Evolutionary conservation across 2,329 filamentous ascomycete genomes (phyloP).

Genomic region (Xylariaceae sp.): DNA sequence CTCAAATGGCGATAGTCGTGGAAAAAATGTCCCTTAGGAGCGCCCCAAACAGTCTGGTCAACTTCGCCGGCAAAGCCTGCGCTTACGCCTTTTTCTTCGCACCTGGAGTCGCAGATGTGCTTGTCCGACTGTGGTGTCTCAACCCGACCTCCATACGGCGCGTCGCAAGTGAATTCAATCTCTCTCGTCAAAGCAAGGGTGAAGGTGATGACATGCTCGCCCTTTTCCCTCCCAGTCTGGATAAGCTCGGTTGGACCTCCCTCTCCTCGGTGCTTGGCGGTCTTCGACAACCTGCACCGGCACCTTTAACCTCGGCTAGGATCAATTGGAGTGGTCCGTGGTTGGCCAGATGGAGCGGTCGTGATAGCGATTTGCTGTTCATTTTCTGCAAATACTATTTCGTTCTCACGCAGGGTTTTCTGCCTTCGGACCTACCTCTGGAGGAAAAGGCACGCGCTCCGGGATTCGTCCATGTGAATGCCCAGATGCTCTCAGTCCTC

Average conservation of each 20-base stretch:
- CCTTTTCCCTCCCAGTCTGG: constrained; percentile 63
- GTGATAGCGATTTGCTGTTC: constrained; percentile 85
- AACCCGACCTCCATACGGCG: constrained; percentile 64
- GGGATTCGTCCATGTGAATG: constrained; percentile 73
- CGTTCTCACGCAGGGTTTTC: constrained; percentile 68
- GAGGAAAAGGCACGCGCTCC: constrained; percentile 60
- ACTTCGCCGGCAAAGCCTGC: constrained; percentile 84
- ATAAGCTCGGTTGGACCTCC: constrained; percentile 52
- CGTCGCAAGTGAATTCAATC: constrained; percentile 61
- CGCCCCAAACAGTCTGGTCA: constrained; percentile 59
- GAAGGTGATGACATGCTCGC: constrained; percentile 61
- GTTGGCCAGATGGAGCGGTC: constrained; percentile 78
- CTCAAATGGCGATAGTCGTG: constrained; percentile 81
- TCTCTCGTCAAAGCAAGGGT: constrained; percentile 49
- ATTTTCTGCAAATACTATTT: constrained; percentile 88
- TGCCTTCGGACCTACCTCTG: constrained; percentile 50
- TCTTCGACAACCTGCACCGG: constrained; percentile 59
- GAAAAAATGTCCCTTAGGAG: constrained; percentile 81
- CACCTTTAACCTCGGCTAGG: constrained; percentile 62
- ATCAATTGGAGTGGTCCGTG: constrained; percentile 84
- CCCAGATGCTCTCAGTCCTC: constrained; percentile 71
- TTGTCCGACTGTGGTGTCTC: constrained; percentile 75
- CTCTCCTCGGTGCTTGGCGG: constrained; percentile 43
- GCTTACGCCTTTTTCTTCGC: constrained; percentile 94
- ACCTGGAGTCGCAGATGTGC: constrained; percentile 75